Evolutionary conservation across 768 basidiomycete genomes (phyloP), one percentile per base, ranked within the genome.

Genomic region (Termitomyces sp.): DNA sequence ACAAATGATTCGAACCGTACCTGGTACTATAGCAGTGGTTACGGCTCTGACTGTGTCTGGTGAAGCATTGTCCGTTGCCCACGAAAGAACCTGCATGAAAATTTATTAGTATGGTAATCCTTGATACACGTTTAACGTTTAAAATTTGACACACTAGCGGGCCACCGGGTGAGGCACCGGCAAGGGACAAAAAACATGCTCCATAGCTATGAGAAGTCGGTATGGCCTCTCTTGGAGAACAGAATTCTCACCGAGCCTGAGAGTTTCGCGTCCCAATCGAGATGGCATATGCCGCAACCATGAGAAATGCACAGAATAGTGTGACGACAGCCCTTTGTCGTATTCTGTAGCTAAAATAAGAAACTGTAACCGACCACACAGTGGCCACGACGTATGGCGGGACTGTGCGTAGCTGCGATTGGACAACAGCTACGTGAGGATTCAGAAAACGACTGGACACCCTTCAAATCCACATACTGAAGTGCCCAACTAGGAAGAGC

Each of bases 11-110:
- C n/a, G 8, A 26, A 22, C 56, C 44, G 20, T 58, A 70, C 76
- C 76, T 32, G 78, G 74, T 46, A 81, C 74, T 8, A 76, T 63
- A 4, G 75, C 79, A 26, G 76, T 76, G 1, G 72, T 72, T 14
- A 79, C 74, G 3, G 78, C 78, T 46, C 74, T 69, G 56, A 80
- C 72, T 9, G 79, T 81, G 59, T 80, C 77, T 2, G 79, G 79
- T 1, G 77, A 75, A 3, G 79, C 75, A 57, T 81, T 81, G 57
- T 79, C 78, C 20, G 76, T 75, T 18, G 68, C 78, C 79, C 79
- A 80, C 5, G 76, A 69, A 24, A 80, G 64, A 44, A 74, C 68
- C 68, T 79, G 13, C 18, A 20, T 22, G 12, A 27, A 6, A 18
- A 22, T 12, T 20, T 29, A 4, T 57, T 9, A 37, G 5, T 14